Evolutionary conservation across 805 yeast species (phyloP).

Genomic region (Hanseniaspora nectarophila): DNA sequence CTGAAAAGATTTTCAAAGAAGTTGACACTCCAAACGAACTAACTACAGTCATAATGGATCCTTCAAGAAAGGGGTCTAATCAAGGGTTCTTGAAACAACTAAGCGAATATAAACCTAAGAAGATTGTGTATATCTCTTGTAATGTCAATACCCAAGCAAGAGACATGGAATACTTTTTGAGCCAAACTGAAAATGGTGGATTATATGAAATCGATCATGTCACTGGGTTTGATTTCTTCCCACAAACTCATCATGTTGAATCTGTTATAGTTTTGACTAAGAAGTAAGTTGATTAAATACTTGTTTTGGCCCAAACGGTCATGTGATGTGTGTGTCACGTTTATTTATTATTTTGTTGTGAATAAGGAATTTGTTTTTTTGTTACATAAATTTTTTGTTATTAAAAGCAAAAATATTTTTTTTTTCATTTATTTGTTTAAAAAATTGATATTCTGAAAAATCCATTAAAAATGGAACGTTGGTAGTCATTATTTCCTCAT

Average conservation of each 20-base stretch:
- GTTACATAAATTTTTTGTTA: background rate
- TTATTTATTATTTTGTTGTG: background rate
- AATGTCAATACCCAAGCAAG: constrained; percentile 97
- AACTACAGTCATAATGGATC: constrained; percentile 88
- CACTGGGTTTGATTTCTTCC: constrained; percentile 93
- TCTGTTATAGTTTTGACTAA: constrained; percentile 61
- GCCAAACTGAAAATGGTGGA: constrained; percentile 48
- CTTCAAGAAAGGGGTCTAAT: constrained; percentile 96
- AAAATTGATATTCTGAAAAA: no score
- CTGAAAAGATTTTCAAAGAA: constrained; percentile 73
- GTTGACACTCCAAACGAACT: constrained; percentile 62
- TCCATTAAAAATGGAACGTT: no score
- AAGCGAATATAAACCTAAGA: constrained; percentile 68
- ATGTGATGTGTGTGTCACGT: background rate
- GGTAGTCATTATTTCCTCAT: background rate
- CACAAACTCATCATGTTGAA: constrained; percentile 88
- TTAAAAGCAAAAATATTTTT: background rate
- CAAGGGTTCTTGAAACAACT: constrained; percentile 75
- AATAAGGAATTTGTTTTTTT: background rate
- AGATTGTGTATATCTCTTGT: constrained; percentile 89
- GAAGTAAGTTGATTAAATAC: constrained; percentile 1
- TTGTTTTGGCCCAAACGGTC: background rate
- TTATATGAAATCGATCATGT: constrained; percentile 65
- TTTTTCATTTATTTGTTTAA: no score
- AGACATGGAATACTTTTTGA: constrained; percentile 73